Conservation (phyloP, 768 basidiomycete species). For the Rhodotorula toruloides region DNA sequence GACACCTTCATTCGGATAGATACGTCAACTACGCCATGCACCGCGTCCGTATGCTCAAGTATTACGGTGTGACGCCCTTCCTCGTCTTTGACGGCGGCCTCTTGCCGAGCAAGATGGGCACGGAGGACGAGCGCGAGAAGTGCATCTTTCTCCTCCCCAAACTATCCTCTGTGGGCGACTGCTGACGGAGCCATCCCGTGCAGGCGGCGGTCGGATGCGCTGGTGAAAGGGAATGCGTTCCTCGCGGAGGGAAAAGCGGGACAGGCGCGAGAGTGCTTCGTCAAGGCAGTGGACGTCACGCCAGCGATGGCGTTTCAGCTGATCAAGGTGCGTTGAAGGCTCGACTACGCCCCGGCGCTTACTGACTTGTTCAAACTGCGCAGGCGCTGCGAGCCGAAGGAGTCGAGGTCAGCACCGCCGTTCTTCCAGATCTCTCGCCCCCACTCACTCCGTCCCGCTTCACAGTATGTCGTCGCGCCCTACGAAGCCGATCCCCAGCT, state of each 20-base stretch:
- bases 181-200: background rate
- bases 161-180: background rate
- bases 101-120: constrained; percentile 86
- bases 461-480: constrained; percentile 80
- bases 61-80: constrained; percentile 79
- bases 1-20: constrained; percentile 49
- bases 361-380: background rate
- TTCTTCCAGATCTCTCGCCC: too few relatives aligned
- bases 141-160: constrained; percentile 40
- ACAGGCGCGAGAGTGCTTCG: constrained; percentile 80
- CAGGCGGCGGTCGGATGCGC: constrained; percentile 67
- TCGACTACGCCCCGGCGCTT: fast-evolving
- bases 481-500: constrained; percentile 99
- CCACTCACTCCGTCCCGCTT: fast-evolving
- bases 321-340: constrained; percentile 65
- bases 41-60: constrained; percentile 73
- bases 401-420: constrained; percentile 47
- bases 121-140: constrained; percentile 70
- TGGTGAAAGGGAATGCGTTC: constrained; percentile 66
- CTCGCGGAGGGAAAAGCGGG: constrained; percentile 68
- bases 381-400: constrained; percentile 79
- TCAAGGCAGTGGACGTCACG: constrained; percentile 89
- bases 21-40: constrained; percentile 97
- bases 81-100: constrained; percentile 96
- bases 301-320: constrained; percentile 96